A percentile compares a stretch with the other conserved stretches of the same genome.
phyloP scores from a whole-genome alignment of 2,329 filamentous ascomycete species.

The Corinectria fuckeliana region DNA sequence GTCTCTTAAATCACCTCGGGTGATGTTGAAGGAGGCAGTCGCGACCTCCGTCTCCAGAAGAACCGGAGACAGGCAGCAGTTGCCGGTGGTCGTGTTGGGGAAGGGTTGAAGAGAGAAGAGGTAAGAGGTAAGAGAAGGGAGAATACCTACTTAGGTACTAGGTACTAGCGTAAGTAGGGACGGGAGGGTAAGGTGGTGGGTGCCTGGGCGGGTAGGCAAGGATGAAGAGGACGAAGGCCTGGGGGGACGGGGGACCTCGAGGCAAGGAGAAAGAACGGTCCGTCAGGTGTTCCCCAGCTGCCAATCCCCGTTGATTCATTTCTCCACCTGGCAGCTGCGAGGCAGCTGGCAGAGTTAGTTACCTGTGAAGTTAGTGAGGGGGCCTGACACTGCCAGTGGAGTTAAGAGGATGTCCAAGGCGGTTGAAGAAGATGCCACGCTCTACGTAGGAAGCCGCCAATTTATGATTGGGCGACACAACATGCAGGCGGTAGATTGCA shows the following conservation, averaged over 20 bases:
- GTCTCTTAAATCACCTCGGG: not conserved
- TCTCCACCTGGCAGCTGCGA: too few relatives aligned
- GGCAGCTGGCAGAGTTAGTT: not conserved
- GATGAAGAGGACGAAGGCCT: not conserved
- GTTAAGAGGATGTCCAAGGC: not conserved
- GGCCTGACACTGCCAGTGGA: too few relatives aligned
- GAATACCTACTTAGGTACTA: too few relatives aligned
- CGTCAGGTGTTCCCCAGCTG: too few relatives aligned
- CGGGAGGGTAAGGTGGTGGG: not conserved
- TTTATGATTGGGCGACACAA: not conserved
- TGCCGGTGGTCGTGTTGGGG: not conserved
- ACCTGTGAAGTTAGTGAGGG: not conserved
- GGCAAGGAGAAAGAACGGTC: not conserved
- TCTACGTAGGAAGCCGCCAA: not conserved
- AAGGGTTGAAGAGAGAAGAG: not conserved
- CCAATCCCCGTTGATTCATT: too few relatives aligned
- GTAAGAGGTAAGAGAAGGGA: not conserved
- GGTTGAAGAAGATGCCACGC: not conserved
- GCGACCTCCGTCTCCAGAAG: not conserved
- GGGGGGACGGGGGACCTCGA: not conserved
- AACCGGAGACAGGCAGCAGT: not conserved
- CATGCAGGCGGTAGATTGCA: not conserved
- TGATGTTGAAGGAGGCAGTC: not conserved
- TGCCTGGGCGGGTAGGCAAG: not conserved
- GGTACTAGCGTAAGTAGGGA: too few relatives aligned